A percentile compares a stretch with the other conserved stretches of the same genome.
Conservation (phyloP, 2,329 filamentous ascomycete genomes). For the Huntiella omanensis region DNA sequence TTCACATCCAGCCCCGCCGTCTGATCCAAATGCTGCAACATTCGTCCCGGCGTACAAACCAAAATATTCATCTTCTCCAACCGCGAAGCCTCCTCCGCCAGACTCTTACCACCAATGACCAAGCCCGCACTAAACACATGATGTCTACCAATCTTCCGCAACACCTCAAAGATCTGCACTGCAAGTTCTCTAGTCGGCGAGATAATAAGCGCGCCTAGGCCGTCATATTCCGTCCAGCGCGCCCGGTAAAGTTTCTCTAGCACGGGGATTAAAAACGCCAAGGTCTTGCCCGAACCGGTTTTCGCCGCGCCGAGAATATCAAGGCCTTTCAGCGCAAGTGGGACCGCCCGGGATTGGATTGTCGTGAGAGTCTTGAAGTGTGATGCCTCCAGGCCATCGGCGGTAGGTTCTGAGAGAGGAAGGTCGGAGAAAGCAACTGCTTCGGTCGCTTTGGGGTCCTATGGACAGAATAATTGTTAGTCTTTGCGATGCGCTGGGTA, state of each 20-base stretch:
- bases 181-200: constrained; percentile 89
- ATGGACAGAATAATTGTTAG: not conserved
- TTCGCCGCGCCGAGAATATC: constrained; percentile 92
- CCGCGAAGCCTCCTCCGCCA: constrained; percentile 72
- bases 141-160: constrained; percentile 73
- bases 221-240: constrained; percentile 80
- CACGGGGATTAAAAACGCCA: constrained; percentile 81
- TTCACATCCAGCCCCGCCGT: constrained; percentile 78
- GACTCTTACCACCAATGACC: constrained; percentile 80
- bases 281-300: constrained; percentile 86
- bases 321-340: constrained; percentile 61
- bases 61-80: constrained; percentile 89
- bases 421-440: constrained; percentile 61
- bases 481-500: not conserved
- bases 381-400: constrained; percentile 59
- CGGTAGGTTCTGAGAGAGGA: constrained; percentile 67
- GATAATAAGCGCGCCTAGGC: constrained; percentile 78
- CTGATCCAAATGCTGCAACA: constrained; percentile 90
- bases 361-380: constrained; percentile 86
- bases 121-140: constrained; percentile 84
- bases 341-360: constrained; percentile 79
- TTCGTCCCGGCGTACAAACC: constrained; percentile 84
- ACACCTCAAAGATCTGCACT: constrained; percentile 89
- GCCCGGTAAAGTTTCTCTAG: constrained; percentile 81
- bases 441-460: constrained; percentile 42